Evolutionary conservation across 2,329 filamentous ascomycete genomes (phyloP), one percentile per base, ranked within the genome.

Genomic region (Trichoderma koningiopsis): DNA sequence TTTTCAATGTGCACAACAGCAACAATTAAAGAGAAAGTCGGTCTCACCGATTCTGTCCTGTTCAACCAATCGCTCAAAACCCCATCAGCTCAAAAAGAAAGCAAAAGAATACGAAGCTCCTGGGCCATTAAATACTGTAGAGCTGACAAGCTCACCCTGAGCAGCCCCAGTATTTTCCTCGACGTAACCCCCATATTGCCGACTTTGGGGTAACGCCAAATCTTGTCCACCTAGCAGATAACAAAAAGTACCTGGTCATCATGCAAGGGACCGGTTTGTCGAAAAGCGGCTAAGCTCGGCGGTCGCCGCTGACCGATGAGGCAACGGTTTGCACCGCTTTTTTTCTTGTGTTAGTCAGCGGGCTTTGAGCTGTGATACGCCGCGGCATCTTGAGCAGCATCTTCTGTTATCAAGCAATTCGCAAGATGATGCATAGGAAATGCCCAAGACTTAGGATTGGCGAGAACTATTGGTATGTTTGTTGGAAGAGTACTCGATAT

Each of bases 261-360:
- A 33, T 47, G 63, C 31, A 67, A 67, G 37, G 43, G 53, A 59
- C 53, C 29, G 19, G 24, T 8, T 31, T 43, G n/a, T 40, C 24
- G 5, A 60, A 43, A 43, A 16, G 33, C 56, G 47, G 35, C 57
- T 61, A 53, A 61, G 57, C 52, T 65, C 72, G 72, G 72, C 62
- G 70, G 72, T 73, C 72, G 72, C 68, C 72, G 72, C 58, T n/a
- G 33, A 58, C 72, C 72, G 72, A 72, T 47, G 55, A 27, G 37
- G 52, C 35, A 35, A 47, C 53, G 63, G 55, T 59, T 59, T 35
- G 52, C 52, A 68, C 65, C 65, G 65, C 56, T 14, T 33, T 65
- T 49, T 47, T 14, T n/a, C 3, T n/a, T 14, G 52, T 49, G 63
- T 67, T 55, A 67, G 37, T 19, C 24, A n/a, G 47, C n/a, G 47